Percentiles rank a stretch among this genome's conserved stretches.
Conservation (phyloP, 768 basidiomycete species). For the Fomitopsis serialis region DNA sequence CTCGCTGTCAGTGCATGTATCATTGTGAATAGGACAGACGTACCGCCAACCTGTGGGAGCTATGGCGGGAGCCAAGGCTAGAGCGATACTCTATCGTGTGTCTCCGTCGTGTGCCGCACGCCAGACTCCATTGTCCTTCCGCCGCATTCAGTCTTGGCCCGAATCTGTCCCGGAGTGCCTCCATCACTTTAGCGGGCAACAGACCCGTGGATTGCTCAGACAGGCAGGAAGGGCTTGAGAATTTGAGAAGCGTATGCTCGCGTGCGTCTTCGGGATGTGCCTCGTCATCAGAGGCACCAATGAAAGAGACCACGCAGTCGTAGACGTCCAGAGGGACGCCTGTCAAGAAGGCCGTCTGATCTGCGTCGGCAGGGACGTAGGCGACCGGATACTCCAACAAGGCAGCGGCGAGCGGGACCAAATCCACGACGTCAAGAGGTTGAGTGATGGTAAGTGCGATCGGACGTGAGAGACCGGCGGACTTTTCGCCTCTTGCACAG, state of each 20-base stretch:
- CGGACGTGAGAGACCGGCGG: conserved; percentile 24
- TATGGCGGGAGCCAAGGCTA: conserved; percentile 18
- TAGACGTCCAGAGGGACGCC: conserved; percentile 46
- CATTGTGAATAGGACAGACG: neutral
- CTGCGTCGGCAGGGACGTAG: conserved; percentile 35
- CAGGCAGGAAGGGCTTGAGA: conserved; percentile 45
- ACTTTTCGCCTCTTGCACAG: neutral
- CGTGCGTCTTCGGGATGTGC: neutral
- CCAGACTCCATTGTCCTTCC: conserved; percentile 17
- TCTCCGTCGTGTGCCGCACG: conserved; percentile 31
- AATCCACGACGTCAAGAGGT: conserved; percentile 9
- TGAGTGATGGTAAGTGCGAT: conserved; percentile 8
- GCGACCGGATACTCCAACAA: conserved; percentile 59
- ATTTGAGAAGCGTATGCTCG: conserved; percentile 43
- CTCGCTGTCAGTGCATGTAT: neutral
- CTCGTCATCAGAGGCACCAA: conserved; percentile 1
- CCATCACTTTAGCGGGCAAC: conserved; percentile 18
- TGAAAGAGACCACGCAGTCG: conserved; percentile 28
- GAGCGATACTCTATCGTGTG: conserved; percentile 41
- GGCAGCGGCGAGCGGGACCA: conserved; percentile 50
- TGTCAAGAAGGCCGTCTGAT: conserved; percentile 34
- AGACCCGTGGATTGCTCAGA: conserved; percentile 12
- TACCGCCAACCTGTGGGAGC: neutral
- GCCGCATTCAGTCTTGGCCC: conserved; percentile 22
- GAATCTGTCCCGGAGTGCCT: conserved; percentile 31